Percentiles rank a stretch among this genome's conserved stretches.
Conservation (phyloP, 2,329 filamentous ascomycete genomes). For the Xylariaceae sp. region DNA sequence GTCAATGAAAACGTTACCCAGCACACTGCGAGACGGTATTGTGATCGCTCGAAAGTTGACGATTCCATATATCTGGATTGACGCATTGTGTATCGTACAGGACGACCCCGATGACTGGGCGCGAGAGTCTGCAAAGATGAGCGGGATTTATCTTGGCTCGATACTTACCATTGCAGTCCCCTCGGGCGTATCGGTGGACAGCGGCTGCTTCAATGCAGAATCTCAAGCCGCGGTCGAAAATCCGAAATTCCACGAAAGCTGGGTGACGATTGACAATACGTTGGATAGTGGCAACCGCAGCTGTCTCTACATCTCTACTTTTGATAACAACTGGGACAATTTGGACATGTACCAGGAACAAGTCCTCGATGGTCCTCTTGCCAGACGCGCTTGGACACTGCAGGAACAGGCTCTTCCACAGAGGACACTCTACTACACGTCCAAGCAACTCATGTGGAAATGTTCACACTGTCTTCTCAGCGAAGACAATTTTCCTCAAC, state of each 20-base stretch:
- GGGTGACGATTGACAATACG: background rate
- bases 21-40: conserved; percentile 4
- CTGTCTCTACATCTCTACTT: background rate
- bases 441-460: conserved; percentile 5
- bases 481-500: conserved; percentile 2
- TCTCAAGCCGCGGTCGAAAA: too few relatives aligned
- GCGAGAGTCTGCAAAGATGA: conserved; percentile 2
- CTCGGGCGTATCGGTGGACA: too few relatives aligned
- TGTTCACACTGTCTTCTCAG: conserved; percentile 4
- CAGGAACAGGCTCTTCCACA: conserved; percentile 5
- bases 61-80: conserved; percentile 8
- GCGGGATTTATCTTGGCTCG: conserved; percentile 2
- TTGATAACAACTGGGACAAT: background rate
- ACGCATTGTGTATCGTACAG: conserved; percentile 7
- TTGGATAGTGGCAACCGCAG: conserved; percentile 1
- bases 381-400: conserved; percentile 3
- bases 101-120: conserved; percentile 7
- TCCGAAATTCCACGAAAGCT: too few relatives aligned
- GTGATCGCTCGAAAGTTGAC: background rate
- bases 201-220: too few relatives aligned
- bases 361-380: conserved; percentile 2
- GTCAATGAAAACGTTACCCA: conserved; percentile 1
- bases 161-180: conserved; percentile 5
- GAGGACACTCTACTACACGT: conserved; percentile 5
- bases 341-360: background rate